Base-by-base conservation (phyloP, 2,329 filamentous ascomycete genomes). In the Fusarium sp. region DNA sequence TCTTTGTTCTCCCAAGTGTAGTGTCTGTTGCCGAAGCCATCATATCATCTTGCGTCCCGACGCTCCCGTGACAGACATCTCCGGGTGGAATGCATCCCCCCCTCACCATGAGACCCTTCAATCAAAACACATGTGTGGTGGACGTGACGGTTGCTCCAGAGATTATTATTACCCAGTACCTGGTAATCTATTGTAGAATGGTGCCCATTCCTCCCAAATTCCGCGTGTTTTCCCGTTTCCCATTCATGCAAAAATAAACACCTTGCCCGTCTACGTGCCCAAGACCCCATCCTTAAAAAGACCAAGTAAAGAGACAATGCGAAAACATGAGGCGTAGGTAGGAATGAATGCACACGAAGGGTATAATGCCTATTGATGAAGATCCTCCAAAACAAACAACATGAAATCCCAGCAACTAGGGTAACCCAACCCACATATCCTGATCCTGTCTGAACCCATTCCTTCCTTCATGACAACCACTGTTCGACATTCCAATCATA, bases 331-430 rank as follows among this genome's bases (percentile, higher is more conserved):
- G 61, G 53, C 62, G 58, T 62, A 59, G 64, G 58, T 65, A 59
- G 64, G 64, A 70, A 63, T 61, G 58, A 66, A 71, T 74, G 69
- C 72, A 73, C 73, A 75, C 53, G 66, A 65, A 74, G 73, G 73
- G 73, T 75, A 75, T 75, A 75, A 75, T 75, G 73, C 73, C 73
- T 75, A 73, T 75, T 75, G 72, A 70, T 72, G 58, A 71, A 68
- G 61, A 64, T 71, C 64, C 61, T 60, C 56, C 61, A 42, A 54
- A 67, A 65, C 58, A 58, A 65, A 64, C 57, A 62, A 64, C 42
- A 60, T 57, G 31, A 56, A 40, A 63, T 62, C 61, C 63, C 56
- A 38, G 38, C 58, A 55, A 54, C 61, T 72, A 69, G 55, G 38
- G 38, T 42, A 13, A 11, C 1, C 11, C 49, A 59, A 62, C 54